These are phyloP conservation scores for Penicillium goetzii DNA, from an alignment of 495 filamentous ascomycete genomes.

Conservation along the genomic window DNA sequence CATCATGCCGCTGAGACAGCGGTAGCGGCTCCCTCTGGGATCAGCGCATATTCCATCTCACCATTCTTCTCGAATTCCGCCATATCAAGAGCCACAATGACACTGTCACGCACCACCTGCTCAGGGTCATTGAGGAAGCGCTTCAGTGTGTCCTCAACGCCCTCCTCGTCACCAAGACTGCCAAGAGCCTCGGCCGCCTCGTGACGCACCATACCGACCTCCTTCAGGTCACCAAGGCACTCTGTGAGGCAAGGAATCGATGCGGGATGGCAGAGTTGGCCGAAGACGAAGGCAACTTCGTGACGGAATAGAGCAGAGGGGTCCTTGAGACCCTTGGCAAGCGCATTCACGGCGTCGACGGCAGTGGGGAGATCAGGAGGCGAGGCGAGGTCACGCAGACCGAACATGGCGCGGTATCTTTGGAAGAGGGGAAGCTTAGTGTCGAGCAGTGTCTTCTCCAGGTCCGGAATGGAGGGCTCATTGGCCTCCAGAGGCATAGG, in stretches of 20 bases:
- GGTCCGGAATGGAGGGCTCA: slow-evolving; percentile 67
- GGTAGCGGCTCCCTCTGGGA: slow-evolving; percentile 60
- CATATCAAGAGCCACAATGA: slow-evolving; percentile 97
- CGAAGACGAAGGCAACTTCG: slow-evolving; percentile 98
- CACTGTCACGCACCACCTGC: slow-evolving; percentile 90
- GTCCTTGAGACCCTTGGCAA: slow-evolving; percentile 87
- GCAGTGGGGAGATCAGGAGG: slow-evolving; percentile 89
- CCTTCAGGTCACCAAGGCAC: slow-evolving; percentile 74
- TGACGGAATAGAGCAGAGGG: slow-evolving; percentile 93
- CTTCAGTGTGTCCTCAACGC: slow-evolving; percentile 83
- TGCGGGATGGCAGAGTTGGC: slow-evolving; percentile 93
- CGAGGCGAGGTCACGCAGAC: slow-evolving; percentile 88
- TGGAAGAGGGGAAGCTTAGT: slow-evolving; percentile 80
- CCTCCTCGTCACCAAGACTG: slow-evolving; percentile 89
- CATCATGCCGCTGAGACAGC: slow-evolving; percentile 45
- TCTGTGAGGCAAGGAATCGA: slow-evolving; percentile 86
- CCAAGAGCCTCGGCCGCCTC: slow-evolving; percentile 98
- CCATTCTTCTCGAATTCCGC: slow-evolving; percentile 93
- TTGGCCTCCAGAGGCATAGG: slow-evolving; percentile 68
- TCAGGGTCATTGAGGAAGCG: slow-evolving; percentile 87
- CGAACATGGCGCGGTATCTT: slow-evolving; percentile 97
- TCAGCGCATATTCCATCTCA: slow-evolving; percentile 85
- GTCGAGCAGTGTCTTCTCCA: slow-evolving; percentile 79
- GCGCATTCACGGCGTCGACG: slow-evolving; percentile 75
- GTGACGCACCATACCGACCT: slow-evolving; percentile 95